Percentiles rank a stretch among this genome's conserved stretches.
phyloP scores from a whole-genome alignment of 441 rosid genomes.

The Croton setiger region DNA sequence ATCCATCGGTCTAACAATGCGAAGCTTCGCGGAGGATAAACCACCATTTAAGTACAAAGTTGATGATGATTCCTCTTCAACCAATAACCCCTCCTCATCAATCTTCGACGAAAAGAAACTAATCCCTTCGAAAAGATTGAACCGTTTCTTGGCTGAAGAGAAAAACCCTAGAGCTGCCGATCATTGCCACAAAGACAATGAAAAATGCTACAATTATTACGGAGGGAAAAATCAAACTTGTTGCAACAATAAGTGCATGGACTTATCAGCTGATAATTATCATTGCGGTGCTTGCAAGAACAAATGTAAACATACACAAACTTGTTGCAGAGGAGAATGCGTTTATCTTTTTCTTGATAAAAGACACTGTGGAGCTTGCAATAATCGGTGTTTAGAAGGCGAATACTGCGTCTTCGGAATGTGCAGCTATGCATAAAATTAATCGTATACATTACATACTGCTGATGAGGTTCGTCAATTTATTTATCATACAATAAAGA shows the following conservation, averaged over 20 bases:
- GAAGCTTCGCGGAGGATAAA: conserved; percentile 24
- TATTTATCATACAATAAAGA: conserved; percentile 12
- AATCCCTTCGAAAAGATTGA: conserved; percentile 35
- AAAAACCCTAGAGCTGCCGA: conserved; percentile 62
- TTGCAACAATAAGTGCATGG: conserved; percentile 36
- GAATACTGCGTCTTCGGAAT: conserved; percentile 27
- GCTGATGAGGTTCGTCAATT: conserved; percentile 1
- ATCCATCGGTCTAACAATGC: conserved; percentile 38
- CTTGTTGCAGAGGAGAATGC: conserved; percentile 35
- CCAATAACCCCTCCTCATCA: neutral
- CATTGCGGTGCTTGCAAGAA: conserved; percentile 37
- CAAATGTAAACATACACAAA: conserved; percentile 28
- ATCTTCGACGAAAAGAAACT: conserved; percentile 1
- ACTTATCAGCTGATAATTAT: conserved; percentile 19
- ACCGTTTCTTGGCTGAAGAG: conserved; percentile 53
- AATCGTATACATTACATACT: neutral
- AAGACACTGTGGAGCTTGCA: conserved; percentile 34
- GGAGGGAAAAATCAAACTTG: conserved; percentile 20
- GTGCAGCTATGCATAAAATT: conserved; percentile 29
- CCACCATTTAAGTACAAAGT: neutral
- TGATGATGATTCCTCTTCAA: neutral
- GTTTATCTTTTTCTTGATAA: conserved; percentile 26
- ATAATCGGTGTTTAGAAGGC: conserved; percentile 23
- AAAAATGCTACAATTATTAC: conserved; percentile 32
- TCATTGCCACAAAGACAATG: conserved; percentile 49